Evolutionary conservation across 2,329 filamentous ascomycete species (phyloP).

Genomic region (Fusarium sp.): DNA sequence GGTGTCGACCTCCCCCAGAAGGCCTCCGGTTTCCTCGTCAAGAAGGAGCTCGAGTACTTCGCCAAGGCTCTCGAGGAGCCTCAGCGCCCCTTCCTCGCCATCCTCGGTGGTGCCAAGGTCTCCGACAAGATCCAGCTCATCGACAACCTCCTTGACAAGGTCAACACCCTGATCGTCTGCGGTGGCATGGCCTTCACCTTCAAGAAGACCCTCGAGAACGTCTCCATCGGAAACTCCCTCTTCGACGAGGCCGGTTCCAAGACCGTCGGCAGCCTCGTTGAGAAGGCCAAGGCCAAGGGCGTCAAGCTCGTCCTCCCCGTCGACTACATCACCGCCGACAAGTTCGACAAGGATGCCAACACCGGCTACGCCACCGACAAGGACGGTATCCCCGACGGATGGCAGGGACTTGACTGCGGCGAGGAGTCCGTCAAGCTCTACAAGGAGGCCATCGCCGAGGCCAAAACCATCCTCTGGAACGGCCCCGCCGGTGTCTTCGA

Average conservation of each 20-base stretch:
- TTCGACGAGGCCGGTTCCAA: conserved; percentile 95
- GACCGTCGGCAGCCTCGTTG: conserved; percentile 86
- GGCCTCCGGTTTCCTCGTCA: conserved; percentile 97
- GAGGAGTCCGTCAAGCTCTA: conserved; percentile 88
- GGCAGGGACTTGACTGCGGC: conserved; percentile 97
- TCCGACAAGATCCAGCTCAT: conserved; percentile 99
- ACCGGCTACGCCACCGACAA: conserved; percentile 85
- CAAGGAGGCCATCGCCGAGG: conserved; percentile 85
- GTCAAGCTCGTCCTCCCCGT: conserved; percentile 95
- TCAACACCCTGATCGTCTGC: conserved; percentile 95
- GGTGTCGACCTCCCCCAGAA: conserved; percentile 95
- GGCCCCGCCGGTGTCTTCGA: conserved; percentile 97
- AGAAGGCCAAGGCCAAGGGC: conserved; percentile 96
- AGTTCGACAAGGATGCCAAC: conserved; percentile 87
- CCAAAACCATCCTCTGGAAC: conserved; percentile 99
- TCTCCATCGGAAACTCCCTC: conserved; percentile 89
- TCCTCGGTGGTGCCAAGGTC: conserved; percentile 97
- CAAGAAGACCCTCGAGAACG: conserved; percentile 96
- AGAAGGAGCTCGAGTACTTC: conserved; percentile 99
- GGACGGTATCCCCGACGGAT: conserved; percentile 93
- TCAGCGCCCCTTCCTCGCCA: conserved; percentile 95
- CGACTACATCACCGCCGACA: conserved; percentile 96
- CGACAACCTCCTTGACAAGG: conserved; percentile 98
- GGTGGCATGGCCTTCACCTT: conserved; percentile 99
- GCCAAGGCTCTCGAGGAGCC: conserved; percentile 94